These are phyloP conservation scores for Kodamaea hsintzibuensis DNA, from an alignment of 805 yeast genomes.

Conservation along the genomic window DNA sequence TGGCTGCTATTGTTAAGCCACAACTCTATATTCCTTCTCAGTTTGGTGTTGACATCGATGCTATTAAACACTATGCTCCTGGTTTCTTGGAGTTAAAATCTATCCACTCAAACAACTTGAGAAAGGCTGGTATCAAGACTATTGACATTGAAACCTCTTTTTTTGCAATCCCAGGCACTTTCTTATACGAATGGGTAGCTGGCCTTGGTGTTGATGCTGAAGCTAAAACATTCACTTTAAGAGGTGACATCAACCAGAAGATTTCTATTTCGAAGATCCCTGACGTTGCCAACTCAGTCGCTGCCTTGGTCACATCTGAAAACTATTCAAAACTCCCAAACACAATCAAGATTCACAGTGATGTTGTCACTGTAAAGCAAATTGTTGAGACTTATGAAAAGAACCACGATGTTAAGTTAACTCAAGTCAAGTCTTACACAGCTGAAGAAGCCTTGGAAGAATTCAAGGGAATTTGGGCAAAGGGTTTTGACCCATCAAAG, in stretches of 20 bases:
- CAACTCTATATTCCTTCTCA: conserved; percentile 60
- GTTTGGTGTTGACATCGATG: conserved; percentile 50
- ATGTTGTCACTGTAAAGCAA: conserved; percentile 37
- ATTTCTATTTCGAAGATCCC: conserved; percentile 35
- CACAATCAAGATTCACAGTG: conserved; percentile 43
- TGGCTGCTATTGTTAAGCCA: conserved; percentile 44
- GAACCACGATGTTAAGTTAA: conserved; percentile 29
- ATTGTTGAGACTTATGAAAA: conserved; percentile 42
- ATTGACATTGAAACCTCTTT: conserved; percentile 44
- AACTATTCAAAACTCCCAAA: conserved; percentile 45
- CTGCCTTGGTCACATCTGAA: conserved; percentile 16
- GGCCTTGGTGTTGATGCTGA: conserved; percentile 40
- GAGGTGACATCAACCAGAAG: conserved; percentile 41
- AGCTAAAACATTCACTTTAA: conserved; percentile 31
- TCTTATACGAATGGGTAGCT: conserved; percentile 35
- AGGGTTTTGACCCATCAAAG: conserved; percentile 31
- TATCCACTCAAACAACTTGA: conserved; percentile 37
- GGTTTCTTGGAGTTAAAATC: conserved; percentile 34
- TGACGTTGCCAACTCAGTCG: conserved; percentile 20
- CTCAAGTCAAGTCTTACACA: conserved; percentile 13
- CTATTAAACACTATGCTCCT: conserved; percentile 29
- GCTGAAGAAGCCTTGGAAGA: conserved; percentile 29
- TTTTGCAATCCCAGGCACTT: conserved; percentile 37
- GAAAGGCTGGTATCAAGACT: conserved; percentile 47
- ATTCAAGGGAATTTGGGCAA: conserved; percentile 27